Base-by-base conservation (phyloP, 305 asterid species). In the Solanum chacoense region DNA sequence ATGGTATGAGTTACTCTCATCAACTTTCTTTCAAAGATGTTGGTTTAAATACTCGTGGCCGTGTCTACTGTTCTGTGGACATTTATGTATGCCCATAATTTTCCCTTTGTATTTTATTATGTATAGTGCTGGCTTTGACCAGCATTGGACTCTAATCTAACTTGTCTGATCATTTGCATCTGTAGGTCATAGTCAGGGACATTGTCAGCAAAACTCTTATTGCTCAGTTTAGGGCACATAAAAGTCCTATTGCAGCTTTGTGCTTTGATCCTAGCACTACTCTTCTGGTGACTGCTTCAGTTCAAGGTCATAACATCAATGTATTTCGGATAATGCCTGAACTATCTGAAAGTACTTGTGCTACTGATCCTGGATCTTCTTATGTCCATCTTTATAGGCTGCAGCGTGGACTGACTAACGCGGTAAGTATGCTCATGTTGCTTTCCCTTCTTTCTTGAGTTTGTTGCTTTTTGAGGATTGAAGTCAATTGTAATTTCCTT, bases 181-280 rank as follows among this genome's bases (percentile, higher is more conserved):
- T 24, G 69, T 34, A 97, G 99, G 99, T 97, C 50, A 94, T 97
- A 88, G 98, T 97, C 81, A 94, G 98, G 91, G 99, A 97, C 93
- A 91, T 93, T 59, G 94, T 95, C 87, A 89, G 91, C 91, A 96
- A 93, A 93, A 91, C 91, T 84, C 93, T 95, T 89, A 91, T 97
- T 83, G 93, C 98, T 2, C 99, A 97, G 90, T 97, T 97, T 91
- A 94, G 94, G 92, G 99, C 99, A 20, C 99, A 97, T 87, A 95
- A 94, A 88, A 94, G 98, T 91, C 98, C 99, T 65, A 96, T 97
- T 91, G 91, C 93, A 85, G 94, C 98, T 4, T 76, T 97, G 91
- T 94, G 99, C 93, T 97, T 95, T 89, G 99, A 97, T 93, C 98
- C 98, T 8, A 95, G 96, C 92, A 97, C 97, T 50, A 94, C 92